Percentiles rank a stretch among this genome's conserved stretches.
Conservation (phyloP, 495 filamentous ascomycete genomes). For the Penicillium atrosanguineum region DNA sequence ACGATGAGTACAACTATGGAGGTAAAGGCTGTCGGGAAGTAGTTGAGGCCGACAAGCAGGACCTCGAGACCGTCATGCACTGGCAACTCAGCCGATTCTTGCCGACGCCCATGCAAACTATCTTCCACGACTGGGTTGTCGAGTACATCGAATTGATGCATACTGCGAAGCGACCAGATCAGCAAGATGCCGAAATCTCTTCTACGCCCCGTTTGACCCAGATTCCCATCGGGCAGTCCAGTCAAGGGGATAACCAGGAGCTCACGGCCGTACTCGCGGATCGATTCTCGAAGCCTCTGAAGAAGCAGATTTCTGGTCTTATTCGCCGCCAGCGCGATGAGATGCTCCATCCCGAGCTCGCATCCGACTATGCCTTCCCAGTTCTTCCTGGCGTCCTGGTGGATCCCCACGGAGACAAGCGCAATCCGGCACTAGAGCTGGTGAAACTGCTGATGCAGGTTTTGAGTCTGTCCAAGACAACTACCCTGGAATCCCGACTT, state of each 20-base stretch:
- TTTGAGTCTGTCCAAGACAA: constrained; percentile 75
- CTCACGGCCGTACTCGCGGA: constrained; percentile 62
- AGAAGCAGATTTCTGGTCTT: constrained; percentile 77
- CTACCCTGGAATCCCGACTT: constrained; percentile 78
- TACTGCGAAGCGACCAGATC: constrained; percentile 65
- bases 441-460: constrained; percentile 91
- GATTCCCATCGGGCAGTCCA: constrained; percentile 50
- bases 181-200: constrained; percentile 36
- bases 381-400: constrained; percentile 69
- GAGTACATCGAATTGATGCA: constrained; percentile 98
- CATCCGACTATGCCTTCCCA: constrained; percentile 85
- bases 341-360: constrained; percentile 84
- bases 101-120: constrained; percentile 71
- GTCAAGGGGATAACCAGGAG: constrained; percentile 56
- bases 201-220: constrained; percentile 78
- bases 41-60: constrained; percentile 76
- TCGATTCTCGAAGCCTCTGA: constrained; percentile 81
- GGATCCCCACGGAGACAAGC: constrained; percentile 56
- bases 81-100: constrained; percentile 95
- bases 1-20: constrained; percentile 97
- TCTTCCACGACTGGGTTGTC: constrained; percentile 89
- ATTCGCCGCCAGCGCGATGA: constrained; percentile 83
- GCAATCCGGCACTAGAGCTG: constrained; percentile 83
- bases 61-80: constrained; percentile 93
- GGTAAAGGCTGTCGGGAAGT: constrained; percentile 88